Conservation (phyloP, 1,139 yeast species). For the Suhomyces terraborum region DNA sequence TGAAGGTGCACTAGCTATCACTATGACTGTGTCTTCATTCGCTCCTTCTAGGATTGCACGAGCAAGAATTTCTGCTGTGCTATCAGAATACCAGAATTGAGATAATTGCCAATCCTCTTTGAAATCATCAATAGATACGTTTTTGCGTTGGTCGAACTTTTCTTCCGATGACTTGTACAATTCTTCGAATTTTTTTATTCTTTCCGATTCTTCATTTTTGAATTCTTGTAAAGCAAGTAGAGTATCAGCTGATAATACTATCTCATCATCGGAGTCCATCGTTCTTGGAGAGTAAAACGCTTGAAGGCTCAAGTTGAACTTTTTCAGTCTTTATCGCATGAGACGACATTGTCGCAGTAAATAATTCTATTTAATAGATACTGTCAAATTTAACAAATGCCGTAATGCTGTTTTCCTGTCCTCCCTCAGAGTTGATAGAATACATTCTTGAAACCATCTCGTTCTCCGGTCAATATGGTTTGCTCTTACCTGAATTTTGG, state of each 20-base stretch:
- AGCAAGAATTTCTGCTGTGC: conserved; percentile 68
- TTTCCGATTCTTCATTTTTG: conserved; percentile 61
- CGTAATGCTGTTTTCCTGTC: conserved; percentile 24
- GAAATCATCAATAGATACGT: conserved; percentile 59
- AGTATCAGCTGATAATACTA: conserved; percentile 65
- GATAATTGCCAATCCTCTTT: conserved; percentile 93
- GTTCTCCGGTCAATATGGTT: conserved; percentile 40
- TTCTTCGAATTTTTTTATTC: conserved; percentile 59
- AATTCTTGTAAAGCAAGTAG: conserved; percentile 79
- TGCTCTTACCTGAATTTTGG: conserved; percentile 37
- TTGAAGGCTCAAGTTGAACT: too few relatives aligned
- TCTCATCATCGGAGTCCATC: conserved; percentile 44
- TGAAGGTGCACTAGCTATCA: conserved; percentile 86
- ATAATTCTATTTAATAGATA: background rate
- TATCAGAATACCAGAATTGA: conserved; percentile 84
- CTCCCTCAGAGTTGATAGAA: conserved; percentile 29
- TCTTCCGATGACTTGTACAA: conserved; percentile 62
- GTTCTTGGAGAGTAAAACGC: background rate
- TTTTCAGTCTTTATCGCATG: conserved; percentile 4
- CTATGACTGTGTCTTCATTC: conserved; percentile 65
- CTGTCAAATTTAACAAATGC: background rate
- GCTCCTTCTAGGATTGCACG: conserved; percentile 77
- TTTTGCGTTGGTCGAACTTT: conserved; percentile 32
- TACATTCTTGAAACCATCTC: conserved; percentile 34
- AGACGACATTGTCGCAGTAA: conserved; percentile 11